Percentiles rank a stretch among this genome's conserved stretches.
phyloP scores from a whole-genome alignment of 805 yeast species.

The Nakazawaea anatomiae region DNA sequence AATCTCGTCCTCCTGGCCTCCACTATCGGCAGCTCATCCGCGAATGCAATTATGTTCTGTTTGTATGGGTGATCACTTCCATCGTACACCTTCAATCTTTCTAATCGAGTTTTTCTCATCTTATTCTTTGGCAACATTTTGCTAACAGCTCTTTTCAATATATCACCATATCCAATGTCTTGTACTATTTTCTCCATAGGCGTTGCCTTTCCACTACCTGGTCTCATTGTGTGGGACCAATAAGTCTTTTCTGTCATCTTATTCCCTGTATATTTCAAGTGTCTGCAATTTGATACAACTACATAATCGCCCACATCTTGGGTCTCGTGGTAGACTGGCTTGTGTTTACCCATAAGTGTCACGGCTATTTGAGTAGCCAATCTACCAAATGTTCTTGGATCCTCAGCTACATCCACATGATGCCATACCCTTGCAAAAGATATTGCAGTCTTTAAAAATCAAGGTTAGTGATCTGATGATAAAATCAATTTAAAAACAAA shows the following conservation, averaged over 20 bases:
- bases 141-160: conserved; percentile 80
- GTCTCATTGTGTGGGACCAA: conserved; percentile 84
- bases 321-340: conserved; percentile 76
- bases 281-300: conserved; percentile 88
- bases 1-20: conserved; percentile 34
- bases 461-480: conserved; percentile 2
- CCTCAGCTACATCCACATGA: conserved; percentile 85
- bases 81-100: conserved; percentile 80
- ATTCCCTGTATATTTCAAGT: conserved; percentile 77
- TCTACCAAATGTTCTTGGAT: conserved; percentile 84
- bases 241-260: conserved; percentile 77
- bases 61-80: conserved; percentile 86
- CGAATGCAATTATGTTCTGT: conserved; percentile 77
- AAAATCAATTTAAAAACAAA: too few species aligned
- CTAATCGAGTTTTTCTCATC: conserved; percentile 71
- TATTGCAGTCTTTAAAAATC: conserved; percentile 44
- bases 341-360: conserved; percentile 93
- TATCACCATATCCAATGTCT: conserved; percentile 84
- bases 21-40: conserved; percentile 63
- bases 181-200: conserved; percentile 74
- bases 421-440: conserved; percentile 92
- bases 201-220: conserved; percentile 80
- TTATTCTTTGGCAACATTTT: conserved; percentile 96
- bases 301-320: conserved; percentile 95
- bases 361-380: conserved; percentile 85